Percentiles rank a stretch among this genome's conserved stretches.
phyloP scores from a whole-genome alignment of 2,329 filamentous ascomycete species.

The Diaporthe humulicola region DNA sequence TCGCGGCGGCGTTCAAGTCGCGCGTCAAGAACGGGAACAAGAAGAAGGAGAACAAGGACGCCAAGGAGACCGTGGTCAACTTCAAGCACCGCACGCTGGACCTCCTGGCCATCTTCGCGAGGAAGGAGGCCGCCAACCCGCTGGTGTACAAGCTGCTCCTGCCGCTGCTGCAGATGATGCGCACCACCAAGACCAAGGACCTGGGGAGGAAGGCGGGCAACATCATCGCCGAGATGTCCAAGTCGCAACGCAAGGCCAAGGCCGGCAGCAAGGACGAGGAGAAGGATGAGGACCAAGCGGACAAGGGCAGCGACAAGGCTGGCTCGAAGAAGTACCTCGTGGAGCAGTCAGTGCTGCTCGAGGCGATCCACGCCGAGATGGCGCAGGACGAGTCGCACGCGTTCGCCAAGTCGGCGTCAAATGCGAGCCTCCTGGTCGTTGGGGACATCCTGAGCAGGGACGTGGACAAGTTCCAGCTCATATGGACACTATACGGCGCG shows the following conservation, averaged over 20 bases:
- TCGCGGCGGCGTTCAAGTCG: constrained; percentile 88
- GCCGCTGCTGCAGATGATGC: constrained; percentile 81
- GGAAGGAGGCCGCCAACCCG: constrained; percentile 78
- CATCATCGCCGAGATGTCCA: constrained; percentile 81
- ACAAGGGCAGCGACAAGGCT: constrained; percentile 48
- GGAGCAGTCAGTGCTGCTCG: constrained; percentile 69
- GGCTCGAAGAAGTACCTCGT: constrained; percentile 58
- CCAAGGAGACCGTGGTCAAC: constrained; percentile 89
- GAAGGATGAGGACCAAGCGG: not conserved
- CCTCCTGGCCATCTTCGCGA: constrained; percentile 86
- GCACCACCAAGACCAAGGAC: constrained; percentile 82
- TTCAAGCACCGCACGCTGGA: constrained; percentile 97
- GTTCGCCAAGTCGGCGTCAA: constrained; percentile 82
- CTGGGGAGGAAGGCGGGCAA: constrained; percentile 79
- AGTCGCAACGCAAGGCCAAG: constrained; percentile 71
- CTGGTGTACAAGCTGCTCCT: constrained; percentile 79
- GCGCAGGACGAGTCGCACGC: constrained; percentile 73
- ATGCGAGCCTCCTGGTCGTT: constrained; percentile 76
- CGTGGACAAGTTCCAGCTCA: constrained; percentile 28
- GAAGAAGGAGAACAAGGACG: constrained; percentile 88
- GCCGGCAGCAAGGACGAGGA: constrained; percentile 59
- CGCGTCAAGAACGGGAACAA: constrained; percentile 78
- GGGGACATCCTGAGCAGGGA: constrained; percentile 71
- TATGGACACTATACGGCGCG: constrained; percentile 64
- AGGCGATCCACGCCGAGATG: constrained; percentile 77